phyloP scores from a whole-genome alignment of 176 grass and related monocot species.

The Canna indica region DNA sequence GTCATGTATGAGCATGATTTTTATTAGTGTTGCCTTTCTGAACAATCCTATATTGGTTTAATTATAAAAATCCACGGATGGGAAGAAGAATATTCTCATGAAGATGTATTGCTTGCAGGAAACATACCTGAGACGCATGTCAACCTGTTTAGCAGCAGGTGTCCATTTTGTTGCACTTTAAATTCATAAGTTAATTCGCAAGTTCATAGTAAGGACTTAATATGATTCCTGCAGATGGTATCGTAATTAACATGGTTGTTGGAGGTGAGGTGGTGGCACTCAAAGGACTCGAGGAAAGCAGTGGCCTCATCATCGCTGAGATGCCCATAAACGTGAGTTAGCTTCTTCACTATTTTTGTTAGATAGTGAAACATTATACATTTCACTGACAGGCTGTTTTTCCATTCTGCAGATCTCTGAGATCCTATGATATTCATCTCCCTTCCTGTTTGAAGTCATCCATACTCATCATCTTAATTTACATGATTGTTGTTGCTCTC shows the following conservation, averaged over 20 bases:
- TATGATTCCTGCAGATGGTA: constrained; percentile 50
- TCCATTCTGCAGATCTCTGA: constrained; percentile 58
- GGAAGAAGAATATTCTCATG: background rate
- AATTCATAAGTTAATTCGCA: background rate
- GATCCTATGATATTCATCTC: constrained; percentile 44
- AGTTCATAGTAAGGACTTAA: background rate
- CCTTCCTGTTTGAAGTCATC: background rate
- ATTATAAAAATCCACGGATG: background rate
- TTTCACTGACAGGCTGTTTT: constrained; percentile 15
- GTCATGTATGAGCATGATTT: background rate
- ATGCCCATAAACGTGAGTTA: constrained; percentile 90
- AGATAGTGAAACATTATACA: background rate
- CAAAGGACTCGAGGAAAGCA: constrained; percentile 69
- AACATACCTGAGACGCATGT: constrained; percentile 65
- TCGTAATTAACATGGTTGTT: constrained; percentile 93
- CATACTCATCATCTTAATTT: background rate
- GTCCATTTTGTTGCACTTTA: constrained; percentile 2
- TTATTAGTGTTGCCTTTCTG: background rate
- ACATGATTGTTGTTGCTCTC: background rate
- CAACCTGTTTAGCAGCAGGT: constrained; percentile 83
- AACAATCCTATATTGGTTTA: background rate
- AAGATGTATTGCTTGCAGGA: constrained; percentile 44
- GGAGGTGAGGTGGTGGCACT: constrained; percentile 76
- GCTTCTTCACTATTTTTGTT: background rate
- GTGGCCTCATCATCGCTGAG: constrained; percentile 64